phyloP scores from a whole-genome alignment of 2,329 filamentous ascomycete species.

The Didymella segeticola region DNA sequence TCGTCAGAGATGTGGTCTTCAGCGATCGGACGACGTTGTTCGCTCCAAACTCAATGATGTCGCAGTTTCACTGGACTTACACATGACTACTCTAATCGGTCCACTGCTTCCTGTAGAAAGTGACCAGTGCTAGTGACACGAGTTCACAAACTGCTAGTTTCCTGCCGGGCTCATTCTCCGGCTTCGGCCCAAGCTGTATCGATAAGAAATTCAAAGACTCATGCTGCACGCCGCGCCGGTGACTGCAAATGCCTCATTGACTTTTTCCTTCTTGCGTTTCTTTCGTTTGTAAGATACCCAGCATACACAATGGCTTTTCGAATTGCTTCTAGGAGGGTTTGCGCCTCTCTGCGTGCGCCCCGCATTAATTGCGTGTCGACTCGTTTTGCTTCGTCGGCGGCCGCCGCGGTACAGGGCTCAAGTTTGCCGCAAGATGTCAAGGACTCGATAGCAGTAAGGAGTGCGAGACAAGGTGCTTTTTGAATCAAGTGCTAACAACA shows the following conservation, averaged over 20 bases:
- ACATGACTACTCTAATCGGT: too few species aligned
- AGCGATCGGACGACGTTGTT: too few species aligned
- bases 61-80: too few species aligned
- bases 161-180: constrained; percentile 18
- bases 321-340: constrained; percentile 35
- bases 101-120: too few species aligned
- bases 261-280: constrained; percentile 7
- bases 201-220: constrained; percentile 22
- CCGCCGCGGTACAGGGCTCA: constrained; percentile 47
- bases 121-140: too few species aligned
- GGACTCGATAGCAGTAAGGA: constrained; percentile 48
- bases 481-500: constrained; percentile 15
- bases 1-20: too few species aligned
- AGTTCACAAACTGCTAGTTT: neutral
- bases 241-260: constrained; percentile 20
- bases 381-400: constrained; percentile 51
- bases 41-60: too few species aligned
- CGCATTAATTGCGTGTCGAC: constrained; percentile 27
- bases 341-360: constrained; percentile 35
- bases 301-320: constrained; percentile 40
- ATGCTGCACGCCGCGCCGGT: constrained; percentile 25
- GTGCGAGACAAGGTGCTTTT: too few species aligned
- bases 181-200: constrained; percentile 26
- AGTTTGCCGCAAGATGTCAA: constrained; percentile 51
- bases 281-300: constrained; percentile 12